Evolutionary conservation across 176 grass and related monocot genomes (phyloP), one percentile per base, ranked within the genome.

Genomic region (Stipa capillata): DNA sequence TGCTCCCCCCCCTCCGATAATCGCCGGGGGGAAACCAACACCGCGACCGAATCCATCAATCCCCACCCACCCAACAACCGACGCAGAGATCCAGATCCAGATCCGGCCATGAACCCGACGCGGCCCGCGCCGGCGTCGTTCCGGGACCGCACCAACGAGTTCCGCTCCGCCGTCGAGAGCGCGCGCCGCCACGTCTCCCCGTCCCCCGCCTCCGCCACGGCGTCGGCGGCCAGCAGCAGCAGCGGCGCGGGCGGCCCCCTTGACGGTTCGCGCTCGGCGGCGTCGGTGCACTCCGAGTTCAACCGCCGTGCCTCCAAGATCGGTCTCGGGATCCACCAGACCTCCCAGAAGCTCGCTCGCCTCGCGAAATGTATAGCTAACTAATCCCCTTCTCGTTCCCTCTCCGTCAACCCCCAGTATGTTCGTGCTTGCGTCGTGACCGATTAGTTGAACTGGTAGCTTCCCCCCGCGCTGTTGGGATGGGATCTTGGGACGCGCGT

Each of bases 71-170:
- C 59, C 74, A 49, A 42, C 82, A 73, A 68, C 77, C 75, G 37
- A 52, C 44, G 36, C 52, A 56, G 74, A 80, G 81, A 61, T 89
- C 79, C 64, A 84, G 72, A 80, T 69, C 75, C 78, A 76, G 81
- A 69, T 91, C 88, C 67, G 13, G 14, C 50, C 42, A 98, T 98
- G 95, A 83, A 59, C 73, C 74, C 83, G 20, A 61, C 81, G 48
- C 77, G 95, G 55, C 6, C 83, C 35, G n/a, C 92, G 49, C 92
- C 91, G 61, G 83, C 92, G 71, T 94, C 92, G 3, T 92, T 90
- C 85, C 90, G 95, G 61, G 95, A 98, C 69, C 95, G 95, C 36
- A 98, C 95, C 10, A 74, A 80, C 47, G 95, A 98, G 85, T 98
- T 98, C 85, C 73, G 80, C 69, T 64, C 90, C 31, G 92, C 90